phyloP scores from a whole-genome alignment of 2,329 filamentous ascomycete species.

The Alternaria sp. region DNA sequence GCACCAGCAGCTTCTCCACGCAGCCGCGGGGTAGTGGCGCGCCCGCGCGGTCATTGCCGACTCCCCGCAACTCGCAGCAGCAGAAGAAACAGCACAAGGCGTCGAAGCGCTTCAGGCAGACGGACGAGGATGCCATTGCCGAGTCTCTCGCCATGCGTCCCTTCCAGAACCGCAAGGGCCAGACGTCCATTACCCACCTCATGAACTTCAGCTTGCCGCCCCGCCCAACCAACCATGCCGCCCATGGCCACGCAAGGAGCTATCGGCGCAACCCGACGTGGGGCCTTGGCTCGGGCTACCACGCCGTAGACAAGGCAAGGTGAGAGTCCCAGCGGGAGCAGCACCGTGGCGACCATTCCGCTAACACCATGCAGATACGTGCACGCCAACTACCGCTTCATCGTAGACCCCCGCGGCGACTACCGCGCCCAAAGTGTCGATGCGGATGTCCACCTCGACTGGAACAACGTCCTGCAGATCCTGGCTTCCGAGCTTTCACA shows the following conservation, averaged over 20 bases:
- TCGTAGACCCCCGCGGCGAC: constrained; percentile 81
- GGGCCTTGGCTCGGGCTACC: constrained; percentile 87
- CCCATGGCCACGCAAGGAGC: constrained; percentile 60
- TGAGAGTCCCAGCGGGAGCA: constrained; percentile 51
- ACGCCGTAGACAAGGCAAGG: constrained; percentile 88
- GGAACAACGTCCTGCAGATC: constrained; percentile 88
- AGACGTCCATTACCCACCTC: constrained; percentile 95
- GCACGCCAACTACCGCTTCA: constrained; percentile 96
- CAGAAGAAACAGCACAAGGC: constrained; percentile 83
- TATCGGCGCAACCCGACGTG: constrained; percentile 75
- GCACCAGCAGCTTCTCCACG: constrained; percentile 52
- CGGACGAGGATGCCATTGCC: constrained; percentile 86
- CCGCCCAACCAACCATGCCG: constrained; percentile 67
- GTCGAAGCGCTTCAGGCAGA: constrained; percentile 73
- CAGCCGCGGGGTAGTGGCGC: constrained; percentile 52
- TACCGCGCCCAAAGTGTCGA: constrained; percentile 83
- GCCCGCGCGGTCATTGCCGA: constrained; percentile 47
- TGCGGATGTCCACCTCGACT: constrained; percentile 88
- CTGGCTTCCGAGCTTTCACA: constrained; percentile 91
- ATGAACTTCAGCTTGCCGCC: constrained; percentile 88
- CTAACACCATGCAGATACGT: constrained; percentile 66
- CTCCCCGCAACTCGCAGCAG: constrained; percentile 76
- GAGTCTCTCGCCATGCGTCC: constrained; percentile 73
- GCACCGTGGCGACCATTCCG: background rate
- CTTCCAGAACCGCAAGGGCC: constrained; percentile 77